Conservation (phyloP, 805 yeast species). For the Candida piceae region DNA sequence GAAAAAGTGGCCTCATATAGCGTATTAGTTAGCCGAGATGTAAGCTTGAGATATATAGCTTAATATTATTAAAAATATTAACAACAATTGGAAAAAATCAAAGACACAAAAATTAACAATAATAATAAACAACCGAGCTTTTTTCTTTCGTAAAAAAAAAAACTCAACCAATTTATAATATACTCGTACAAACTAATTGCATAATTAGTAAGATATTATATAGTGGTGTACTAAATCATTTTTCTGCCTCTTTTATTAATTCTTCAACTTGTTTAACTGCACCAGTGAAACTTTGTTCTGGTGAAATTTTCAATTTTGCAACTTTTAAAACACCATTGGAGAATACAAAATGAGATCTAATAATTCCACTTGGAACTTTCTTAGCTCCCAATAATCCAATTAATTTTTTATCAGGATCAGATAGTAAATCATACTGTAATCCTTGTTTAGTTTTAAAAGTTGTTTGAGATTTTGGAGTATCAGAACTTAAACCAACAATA, state of each 20-base stretch:
- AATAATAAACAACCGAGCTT: no score
- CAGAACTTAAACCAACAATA: slow-evolving; percentile 81
- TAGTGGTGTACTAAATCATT: no score
- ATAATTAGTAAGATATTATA: no score
- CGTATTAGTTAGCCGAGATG: no score
- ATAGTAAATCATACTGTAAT: slow-evolving; percentile 66
- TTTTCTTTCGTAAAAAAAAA: no score
- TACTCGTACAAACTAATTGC: no score
- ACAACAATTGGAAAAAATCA: no score
- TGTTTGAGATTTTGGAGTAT: slow-evolving; percentile 72
- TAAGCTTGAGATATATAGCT: no score
- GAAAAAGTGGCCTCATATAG: no score
- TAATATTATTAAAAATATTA: no score
- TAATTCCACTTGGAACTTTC: slow-evolving; percentile 67
- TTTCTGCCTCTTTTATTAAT: slow-evolving; percentile 18
- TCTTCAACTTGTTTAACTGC: slow-evolving; percentile 53
- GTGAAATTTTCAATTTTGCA: slow-evolving; percentile 50
- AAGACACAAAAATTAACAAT: no score
- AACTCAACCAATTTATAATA: no score
- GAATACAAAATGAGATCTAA: slow-evolving; percentile 91
- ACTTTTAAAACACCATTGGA: slow-evolving; percentile 64
- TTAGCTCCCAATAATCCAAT: slow-evolving; percentile 78
- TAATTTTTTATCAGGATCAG: slow-evolving; percentile 69
- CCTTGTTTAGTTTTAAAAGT: slow-evolving; percentile 68
- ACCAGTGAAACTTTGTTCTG: slow-evolving; percentile 53